Evolutionary conservation across 306 rosid genomes (phyloP).

Genomic region (Sindora glabra): DNA sequence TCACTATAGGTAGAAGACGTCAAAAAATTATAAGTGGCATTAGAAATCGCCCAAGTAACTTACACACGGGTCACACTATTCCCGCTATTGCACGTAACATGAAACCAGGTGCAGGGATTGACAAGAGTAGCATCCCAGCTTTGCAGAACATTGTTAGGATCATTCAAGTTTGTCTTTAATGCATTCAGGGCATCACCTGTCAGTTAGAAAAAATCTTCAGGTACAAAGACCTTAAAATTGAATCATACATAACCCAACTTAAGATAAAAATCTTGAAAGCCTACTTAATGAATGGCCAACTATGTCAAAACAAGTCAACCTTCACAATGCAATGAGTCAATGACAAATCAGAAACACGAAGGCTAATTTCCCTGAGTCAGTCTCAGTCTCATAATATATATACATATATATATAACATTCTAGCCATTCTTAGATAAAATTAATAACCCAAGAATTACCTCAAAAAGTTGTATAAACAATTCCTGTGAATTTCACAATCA

Average conservation of each 20-base stretch:
- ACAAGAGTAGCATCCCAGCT: conserved; percentile 95
- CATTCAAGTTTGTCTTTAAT: conserved; percentile 55
- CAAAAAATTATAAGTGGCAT: not conserved
- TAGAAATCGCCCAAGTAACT: conserved; percentile 26
- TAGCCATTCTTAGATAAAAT: conserved; percentile 7
- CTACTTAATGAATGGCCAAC: not conserved
- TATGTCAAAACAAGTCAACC: not conserved
- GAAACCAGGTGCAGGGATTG: conserved; percentile 98
- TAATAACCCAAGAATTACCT: no score
- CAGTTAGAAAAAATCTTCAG: conserved; percentile 19
- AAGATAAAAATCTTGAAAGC: not conserved
- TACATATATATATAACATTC: conserved; percentile 1
- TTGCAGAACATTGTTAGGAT: conserved; percentile 83
- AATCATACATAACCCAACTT: not conserved
- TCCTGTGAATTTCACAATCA: not conserved
- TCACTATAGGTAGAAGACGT: not conserved
- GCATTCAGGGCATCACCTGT: conserved; percentile 94
- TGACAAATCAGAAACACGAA: conserved; percentile 10
- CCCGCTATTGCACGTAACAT: conserved; percentile 74
- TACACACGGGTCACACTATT: conserved; percentile 95
- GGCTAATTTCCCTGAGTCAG: not conserved
- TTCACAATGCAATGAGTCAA: not conserved
- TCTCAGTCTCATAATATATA: not conserved
- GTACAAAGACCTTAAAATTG: conserved; percentile 2
- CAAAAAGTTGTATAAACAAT: no score